Percentiles rank a stretch among this genome's conserved stretches.
phyloP scores from a whole-genome alignment of 208 protist species.

The Naegleria fowleri region DNA sequence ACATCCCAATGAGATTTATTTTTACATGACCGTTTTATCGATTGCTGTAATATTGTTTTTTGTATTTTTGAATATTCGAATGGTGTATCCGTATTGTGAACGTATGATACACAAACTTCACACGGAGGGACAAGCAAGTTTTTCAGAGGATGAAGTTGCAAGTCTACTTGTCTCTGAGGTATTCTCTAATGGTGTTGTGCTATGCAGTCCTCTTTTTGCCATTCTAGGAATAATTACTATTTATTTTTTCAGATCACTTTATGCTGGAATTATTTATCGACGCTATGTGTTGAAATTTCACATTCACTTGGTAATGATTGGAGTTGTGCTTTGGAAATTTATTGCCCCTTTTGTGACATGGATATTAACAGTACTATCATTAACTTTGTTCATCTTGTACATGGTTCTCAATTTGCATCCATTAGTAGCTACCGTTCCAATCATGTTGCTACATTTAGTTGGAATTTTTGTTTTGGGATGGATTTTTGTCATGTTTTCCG shows the following conservation, averaged over 20 bases:
- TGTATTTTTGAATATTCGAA: not conserved
- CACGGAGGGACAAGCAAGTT: too few species aligned
- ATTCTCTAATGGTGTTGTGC: not conserved
- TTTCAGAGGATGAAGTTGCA: not conserved
- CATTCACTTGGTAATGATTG: not conserved
- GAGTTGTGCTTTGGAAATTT: not conserved
- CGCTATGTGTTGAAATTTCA: not conserved
- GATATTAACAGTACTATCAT: not conserved
- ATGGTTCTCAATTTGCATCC: not conserved
- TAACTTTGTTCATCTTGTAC: not conserved
- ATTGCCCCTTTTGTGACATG: not conserved
- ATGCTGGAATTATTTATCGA: not conserved
- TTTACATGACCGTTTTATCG: not conserved
- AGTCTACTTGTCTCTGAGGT: not conserved
- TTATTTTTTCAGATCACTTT: not conserved
- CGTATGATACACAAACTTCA: not conserved
- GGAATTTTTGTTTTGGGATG: not conserved
- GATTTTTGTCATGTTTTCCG: not conserved
- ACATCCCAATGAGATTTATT: not conserved
- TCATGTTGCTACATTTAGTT: not conserved
- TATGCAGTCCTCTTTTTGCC: not conserved
- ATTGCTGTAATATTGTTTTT: not conserved
- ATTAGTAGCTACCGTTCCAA: not conserved
- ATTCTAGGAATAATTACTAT: not conserved
- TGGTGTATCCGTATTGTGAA: not conserved